Percentiles rank a stretch among this genome's conserved stretches.
Evolutionary conservation across 176 grass and related monocot species (phyloP).

Genomic region (Bromus sterilis): DNA sequence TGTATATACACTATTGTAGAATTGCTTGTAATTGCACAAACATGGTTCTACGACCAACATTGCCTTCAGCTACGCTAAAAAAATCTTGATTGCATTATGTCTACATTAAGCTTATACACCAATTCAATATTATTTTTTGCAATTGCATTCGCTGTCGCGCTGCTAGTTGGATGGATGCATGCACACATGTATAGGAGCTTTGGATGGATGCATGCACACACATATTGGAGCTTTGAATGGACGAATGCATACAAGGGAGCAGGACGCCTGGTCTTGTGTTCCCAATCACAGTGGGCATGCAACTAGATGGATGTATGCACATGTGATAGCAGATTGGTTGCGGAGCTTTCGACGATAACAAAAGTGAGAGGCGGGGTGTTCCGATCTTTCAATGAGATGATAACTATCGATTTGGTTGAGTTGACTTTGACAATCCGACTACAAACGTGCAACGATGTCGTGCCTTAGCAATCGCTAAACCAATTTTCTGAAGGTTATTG

Average conservation of each 20-base stretch:
- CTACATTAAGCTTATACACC: background rate
- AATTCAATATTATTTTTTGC: too few species aligned
- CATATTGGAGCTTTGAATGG: too few species aligned
- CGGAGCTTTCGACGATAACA: background rate
- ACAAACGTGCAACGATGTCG: too few species aligned
- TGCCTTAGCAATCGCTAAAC: too few species aligned
- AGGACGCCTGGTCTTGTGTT: background rate
- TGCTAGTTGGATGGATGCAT: background rate
- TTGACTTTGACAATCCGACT: too few species aligned
- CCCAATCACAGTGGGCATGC: background rate
- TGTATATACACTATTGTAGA: background rate
- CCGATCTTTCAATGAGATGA: too few species aligned
- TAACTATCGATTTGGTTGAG: too few species aligned
- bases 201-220: too few species aligned
- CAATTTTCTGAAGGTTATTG: too few species aligned
- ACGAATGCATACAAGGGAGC: background rate
- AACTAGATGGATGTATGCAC: background rate
- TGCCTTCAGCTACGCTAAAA: background rate
- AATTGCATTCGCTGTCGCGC: background rate
- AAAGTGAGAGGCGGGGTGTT: too few species aligned
- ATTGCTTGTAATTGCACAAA: background rate
- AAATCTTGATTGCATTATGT: background rate
- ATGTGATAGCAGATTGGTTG: background rate
- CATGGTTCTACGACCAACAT: background rate
- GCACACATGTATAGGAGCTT: too few species aligned